A percentile compares a stretch with the other conserved stretches of the same genome.
phyloP scores from a whole-genome alignment of 2,329 filamentous ascomycete genomes.

The Chaetomium globosum region DNA sequence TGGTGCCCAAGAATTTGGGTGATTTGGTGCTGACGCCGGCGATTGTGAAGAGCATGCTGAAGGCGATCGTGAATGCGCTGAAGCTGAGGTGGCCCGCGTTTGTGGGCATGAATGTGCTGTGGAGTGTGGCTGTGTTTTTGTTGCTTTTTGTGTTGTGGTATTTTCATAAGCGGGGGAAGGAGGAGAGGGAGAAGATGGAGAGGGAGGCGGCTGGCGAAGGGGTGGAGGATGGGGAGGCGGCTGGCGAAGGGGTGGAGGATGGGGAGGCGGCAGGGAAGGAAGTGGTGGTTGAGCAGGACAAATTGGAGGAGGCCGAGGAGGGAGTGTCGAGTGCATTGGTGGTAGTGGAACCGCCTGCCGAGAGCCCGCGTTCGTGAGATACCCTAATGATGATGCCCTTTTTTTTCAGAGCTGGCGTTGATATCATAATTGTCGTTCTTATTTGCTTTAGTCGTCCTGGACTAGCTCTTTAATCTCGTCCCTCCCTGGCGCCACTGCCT shows the following conservation, averaged over 20 bases:
- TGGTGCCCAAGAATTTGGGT: constrained; percentile 72
- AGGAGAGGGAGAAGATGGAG: constrained; percentile 70
- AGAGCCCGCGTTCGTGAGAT: constrained; percentile 23
- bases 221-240: constrained; percentile 4
- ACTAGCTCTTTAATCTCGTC: constrained; percentile 68
- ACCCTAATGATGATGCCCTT: constrained; percentile 1
- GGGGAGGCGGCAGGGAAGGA: constrained; percentile 10
- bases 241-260: constrained; percentile 10
- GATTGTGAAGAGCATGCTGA: constrained; percentile 78
- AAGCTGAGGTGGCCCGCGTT: constrained; percentile 88
- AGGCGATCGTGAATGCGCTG: constrained; percentile 86
- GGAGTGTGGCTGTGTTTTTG: constrained; percentile 85
- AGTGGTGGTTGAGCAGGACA: not conserved
- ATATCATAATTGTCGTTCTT: not conserved
- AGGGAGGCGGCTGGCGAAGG: constrained; percentile 35
- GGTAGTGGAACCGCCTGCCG: constrained; percentile 16
- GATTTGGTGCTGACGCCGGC: constrained; percentile 82
- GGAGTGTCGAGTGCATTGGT: constrained; percentile 19
- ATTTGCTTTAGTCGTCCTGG: constrained; percentile 57
- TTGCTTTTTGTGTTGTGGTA: constrained; percentile 96
- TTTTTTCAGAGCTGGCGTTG: not conserved
- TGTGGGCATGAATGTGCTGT: constrained; percentile 86
- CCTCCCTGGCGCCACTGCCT: constrained; percentile 47
- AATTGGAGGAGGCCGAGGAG: constrained; percentile 11
- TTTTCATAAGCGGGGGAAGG: constrained; percentile 90